Percentiles rank a stretch among this genome's conserved stretches.
phyloP scores from a whole-genome alignment of 2,329 filamentous ascomycete genomes.

The Chaetomium globosum region DNA sequence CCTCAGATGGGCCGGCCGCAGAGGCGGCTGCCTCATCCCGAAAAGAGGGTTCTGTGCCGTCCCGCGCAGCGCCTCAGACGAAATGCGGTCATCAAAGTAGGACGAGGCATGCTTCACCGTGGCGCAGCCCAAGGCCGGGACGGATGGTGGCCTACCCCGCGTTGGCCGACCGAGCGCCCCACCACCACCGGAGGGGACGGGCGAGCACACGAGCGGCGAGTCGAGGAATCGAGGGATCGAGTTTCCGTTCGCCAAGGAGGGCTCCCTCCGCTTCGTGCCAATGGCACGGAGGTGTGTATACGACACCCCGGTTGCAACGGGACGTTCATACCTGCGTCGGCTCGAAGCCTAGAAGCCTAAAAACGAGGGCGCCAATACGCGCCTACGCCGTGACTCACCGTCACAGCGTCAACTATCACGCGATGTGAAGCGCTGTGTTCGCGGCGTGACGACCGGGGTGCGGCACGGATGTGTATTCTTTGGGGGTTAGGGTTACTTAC shows the following conservation, averaged over 20 bases:
- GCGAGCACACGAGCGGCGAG: background rate
- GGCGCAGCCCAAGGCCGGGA: background rate
- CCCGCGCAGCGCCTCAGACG: background rate
- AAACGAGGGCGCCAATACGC: conserved; percentile 4
- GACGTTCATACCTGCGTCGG: background rate
- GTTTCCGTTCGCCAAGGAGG: background rate
- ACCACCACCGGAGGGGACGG: background rate
- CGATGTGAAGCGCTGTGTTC: conserved; percentile 2
- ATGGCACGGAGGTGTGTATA: background rate
- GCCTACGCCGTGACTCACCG: conserved; percentile 3
- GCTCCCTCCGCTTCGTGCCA: background rate
- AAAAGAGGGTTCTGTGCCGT: background rate
- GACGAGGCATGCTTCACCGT: background rate
- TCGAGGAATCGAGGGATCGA: background rate
- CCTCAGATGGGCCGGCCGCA: background rate
- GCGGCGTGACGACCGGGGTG: background rate
- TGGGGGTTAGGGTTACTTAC: conserved; percentile 11
- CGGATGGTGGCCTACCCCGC: background rate
- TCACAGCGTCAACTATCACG: background rate
- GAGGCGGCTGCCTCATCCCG: background rate
- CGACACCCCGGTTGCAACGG: background rate
- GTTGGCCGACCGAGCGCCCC: background rate
- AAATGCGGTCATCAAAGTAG: background rate
- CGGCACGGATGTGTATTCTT: background rate
- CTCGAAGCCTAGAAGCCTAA: background rate